Base-by-base conservation (phyloP, 2,329 filamentous ascomycete genomes). In the Metarhizium rileyi region DNA sequence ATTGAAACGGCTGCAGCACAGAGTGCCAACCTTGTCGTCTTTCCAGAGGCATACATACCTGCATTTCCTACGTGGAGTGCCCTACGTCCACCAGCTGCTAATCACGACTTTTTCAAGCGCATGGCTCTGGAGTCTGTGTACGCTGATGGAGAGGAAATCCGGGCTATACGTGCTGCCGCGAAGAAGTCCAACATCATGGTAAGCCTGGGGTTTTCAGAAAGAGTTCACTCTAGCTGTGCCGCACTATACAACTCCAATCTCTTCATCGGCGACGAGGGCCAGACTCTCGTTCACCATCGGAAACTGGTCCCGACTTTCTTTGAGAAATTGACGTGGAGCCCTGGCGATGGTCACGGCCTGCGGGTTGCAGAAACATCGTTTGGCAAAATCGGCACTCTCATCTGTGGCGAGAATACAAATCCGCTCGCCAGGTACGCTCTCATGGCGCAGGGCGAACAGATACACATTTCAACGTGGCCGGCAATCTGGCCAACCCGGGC, bases 401-500 rank as follows among this genome's bases (percentile, higher is more conserved):
- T 80, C 16, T 80, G 76, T 53, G 76, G 76, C 2, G 77, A 80
- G 59, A 80, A 80, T 45, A 79, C 75, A 0, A 80, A 80, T 52
- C 76, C 76, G 0, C 58, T 80, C 0, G 76, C 76, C 1, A 59
- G 74, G 14, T 80, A 74, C 53, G 55, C 68, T 0, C 57, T 80
- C 2, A 77, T 78, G 64, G 71, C 75, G 0, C 75, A 79, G 52
- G 73, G 72, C 1, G 75, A 80, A 55, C 72, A 79, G 51, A 58
- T 80, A 12, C 76, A 80, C 57, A 71, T 80, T 20, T 75, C 72
- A 0, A 72, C 70, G 0, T 80, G 76, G 76, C 77, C 77, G 3
- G 68, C 74, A 0, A 65, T 76, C 1, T 79, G 75, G 75, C 76
- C 76, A 3, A 79, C 74, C 0, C 59, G 69, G 8, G 50, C 59